Evolutionary conservation across 192 early-diverging fungal genomes (phyloP), one percentile per base, ranked within the genome.

Genomic region (Phycomyces nitens): DNA sequence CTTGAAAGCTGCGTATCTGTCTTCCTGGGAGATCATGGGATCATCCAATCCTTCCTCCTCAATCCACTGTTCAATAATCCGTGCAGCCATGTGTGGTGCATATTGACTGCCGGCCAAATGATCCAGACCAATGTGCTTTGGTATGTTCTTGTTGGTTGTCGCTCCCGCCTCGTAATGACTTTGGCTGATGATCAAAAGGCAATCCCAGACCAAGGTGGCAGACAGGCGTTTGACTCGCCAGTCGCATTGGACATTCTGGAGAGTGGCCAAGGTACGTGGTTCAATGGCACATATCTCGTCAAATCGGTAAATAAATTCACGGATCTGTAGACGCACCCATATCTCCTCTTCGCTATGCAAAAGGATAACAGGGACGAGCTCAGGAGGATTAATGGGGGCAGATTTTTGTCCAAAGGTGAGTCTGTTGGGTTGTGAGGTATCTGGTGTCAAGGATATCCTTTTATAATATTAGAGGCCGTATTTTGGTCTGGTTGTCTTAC

Each of bases 211-310:
- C 18, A 69, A 16, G 40, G 42, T 15, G 3, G 43, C 54, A 6
- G 60, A 38, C 18, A 69, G 18, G n/a, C 54, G 39, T 16, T 57
- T 55, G 2, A 62, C 20, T 16, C 68, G 24, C 68, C 68, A 69
- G 39, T 69, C 68, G n/a, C 68, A 40, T 40, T 69, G 60, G 8
- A 69, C 68, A n/a, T 69, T 69, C 34, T 69, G 68, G 34, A 69
- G 21, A 52, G 49, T 61, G 7, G 21, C 16, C n/a, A 69, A 18
- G 1, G 34, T 56, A 14, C 60, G 53, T 8, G 18, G 16, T 20
- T 62, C 60, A 12, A 62, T 27, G 0, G 40, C 54, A 51, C 26
- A 51, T 14, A 69, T 51, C 20, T 55, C 53, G 5, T 52, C 68
- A 43, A 69, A 69, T 5, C 68, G 60, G 27, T 50, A 57, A 12